Base-by-base conservation (phyloP, 2,329 filamentous ascomycete genomes). In the Macroventuria anomochaeta region DNA sequence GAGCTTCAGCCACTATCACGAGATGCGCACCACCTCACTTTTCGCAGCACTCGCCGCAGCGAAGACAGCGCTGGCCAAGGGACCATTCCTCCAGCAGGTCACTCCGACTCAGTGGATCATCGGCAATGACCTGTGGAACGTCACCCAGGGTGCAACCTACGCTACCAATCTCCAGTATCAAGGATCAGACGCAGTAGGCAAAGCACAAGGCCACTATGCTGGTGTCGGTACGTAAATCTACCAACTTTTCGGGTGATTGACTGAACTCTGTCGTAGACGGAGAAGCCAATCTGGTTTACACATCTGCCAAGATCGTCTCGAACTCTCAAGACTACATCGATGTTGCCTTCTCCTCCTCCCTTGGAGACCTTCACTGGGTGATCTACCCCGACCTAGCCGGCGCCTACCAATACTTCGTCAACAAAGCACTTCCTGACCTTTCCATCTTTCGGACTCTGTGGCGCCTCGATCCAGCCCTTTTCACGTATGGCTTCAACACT, bases 331-430 rank as follows among this genome's bases (percentile, higher is more conserved):
- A 76, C 37, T 79, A 74, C 62, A 73, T 80, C 50, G 78, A 81
- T 55, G 68, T 81, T 33, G 63, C 68, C 21, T 80, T 81, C 62
- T 71, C 66, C 7, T 74, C 78, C 1, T 58, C 48, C 3, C 75
- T 77, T 55, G 77, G 76, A 12, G 78, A 80, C 43, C 70, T 80
- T 40, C 79, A 81, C 56, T 81, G 78, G 77, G 77, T 81, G 17
- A 76, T 81, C 51, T 75, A 75, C 47, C 65, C 73, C 0, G 72
- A 75, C 10, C 73, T 80, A 2, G 65, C 75, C 1, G 79, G 79
- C n/a, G 77, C 79, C 7, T 81, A 81, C 49, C 79, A 80, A 46
- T 81, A 81, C 64, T 78, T 81, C 43, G 77, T 80, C 52, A 81
- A 81, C 63, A 75, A 68, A 46, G 76, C 72, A 11, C 62, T 81